These are phyloP conservation scores for Nidularia pulvinata DNA, from an alignment of 768 basidiomycete species.

Conservation along the genomic window DNA sequence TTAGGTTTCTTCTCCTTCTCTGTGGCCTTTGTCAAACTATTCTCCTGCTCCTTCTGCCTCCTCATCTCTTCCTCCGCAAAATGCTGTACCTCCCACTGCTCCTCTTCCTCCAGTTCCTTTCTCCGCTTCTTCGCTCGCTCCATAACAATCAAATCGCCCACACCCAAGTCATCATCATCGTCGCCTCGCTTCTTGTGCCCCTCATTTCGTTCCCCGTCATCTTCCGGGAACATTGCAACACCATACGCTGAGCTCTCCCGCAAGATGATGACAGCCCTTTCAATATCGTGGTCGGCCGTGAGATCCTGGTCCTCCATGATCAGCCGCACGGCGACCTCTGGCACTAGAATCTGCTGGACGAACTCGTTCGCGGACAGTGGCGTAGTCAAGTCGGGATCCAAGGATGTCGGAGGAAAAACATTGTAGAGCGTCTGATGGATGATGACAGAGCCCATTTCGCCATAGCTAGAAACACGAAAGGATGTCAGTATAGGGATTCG, in stretches of 20 bases:
- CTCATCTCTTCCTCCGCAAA: conserved; percentile 1
- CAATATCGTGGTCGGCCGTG: conserved; percentile 28
- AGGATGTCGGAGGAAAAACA: conserved; percentile 65
- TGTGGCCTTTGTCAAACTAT: background rate
- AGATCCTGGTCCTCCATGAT: conserved; percentile 75
- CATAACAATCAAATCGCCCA: conserved; percentile 53
- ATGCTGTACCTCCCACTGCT: too few species aligned
- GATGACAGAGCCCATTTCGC: conserved; percentile 80
- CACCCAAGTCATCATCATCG: conserved; percentile 30
- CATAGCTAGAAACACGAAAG: conserved; percentile 57
- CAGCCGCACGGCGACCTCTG: conserved; percentile 82
- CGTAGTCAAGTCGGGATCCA: conserved; percentile 49
- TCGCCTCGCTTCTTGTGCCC: conserved; percentile 8
- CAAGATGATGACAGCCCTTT: conserved; percentile 57
- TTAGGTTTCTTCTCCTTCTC: conserved; percentile 7
- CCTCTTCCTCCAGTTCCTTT: conserved; percentile 45
- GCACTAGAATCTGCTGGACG: conserved; percentile 83
- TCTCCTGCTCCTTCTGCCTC: background rate
- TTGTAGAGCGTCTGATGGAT: conserved; percentile 77
- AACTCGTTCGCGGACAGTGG: conserved; percentile 80
- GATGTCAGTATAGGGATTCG: background rate
- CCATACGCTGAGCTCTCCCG: conserved; percentile 84
- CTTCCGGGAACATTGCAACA: conserved; percentile 81
- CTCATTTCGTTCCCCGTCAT: conserved; percentile 37
- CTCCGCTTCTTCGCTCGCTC: conserved; percentile 50